Evolutionary conservation across 345 rosid genomes (phyloP).

Genomic region (Pistacia integerrima): DNA sequence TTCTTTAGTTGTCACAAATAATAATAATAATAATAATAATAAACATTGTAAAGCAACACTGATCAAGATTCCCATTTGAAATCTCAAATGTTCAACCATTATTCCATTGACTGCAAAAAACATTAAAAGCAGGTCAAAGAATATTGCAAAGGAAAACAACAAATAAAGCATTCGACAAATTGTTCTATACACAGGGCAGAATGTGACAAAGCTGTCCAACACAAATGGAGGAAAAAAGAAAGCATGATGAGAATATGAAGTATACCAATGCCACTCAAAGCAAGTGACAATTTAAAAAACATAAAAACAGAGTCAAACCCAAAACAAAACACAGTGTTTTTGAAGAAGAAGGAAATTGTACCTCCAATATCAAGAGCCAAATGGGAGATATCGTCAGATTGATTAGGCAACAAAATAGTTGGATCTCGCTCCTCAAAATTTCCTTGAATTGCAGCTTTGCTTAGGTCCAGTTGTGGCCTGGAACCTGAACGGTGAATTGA

Average conservation of each 20-base stretch:
- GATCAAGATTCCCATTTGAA: not conserved
- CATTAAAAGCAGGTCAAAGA: not conserved
- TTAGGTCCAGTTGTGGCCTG: constrained; percentile 92
- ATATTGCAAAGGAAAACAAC: not conserved
- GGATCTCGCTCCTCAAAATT: constrained; percentile 92
- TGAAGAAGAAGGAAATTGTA: constrained; percentile 20
- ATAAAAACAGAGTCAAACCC: not conserved
- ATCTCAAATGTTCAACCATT: not conserved
- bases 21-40: not conserved
- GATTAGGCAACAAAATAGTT: constrained; percentile 93
- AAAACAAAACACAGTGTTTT: not conserved
- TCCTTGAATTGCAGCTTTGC: constrained; percentile 97
- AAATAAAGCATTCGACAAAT: too few species aligned
- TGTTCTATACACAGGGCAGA: too few species aligned
- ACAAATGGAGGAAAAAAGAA: not conserved
- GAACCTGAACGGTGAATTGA: constrained; percentile 92
- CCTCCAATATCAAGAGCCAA: constrained; percentile 99
- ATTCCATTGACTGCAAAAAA: not conserved
- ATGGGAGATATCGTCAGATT: constrained; percentile 96
- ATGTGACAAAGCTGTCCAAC: too few species aligned
- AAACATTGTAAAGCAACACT: not conserved
- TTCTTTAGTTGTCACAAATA: too few species aligned
- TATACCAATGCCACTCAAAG: not conserved
- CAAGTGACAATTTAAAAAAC: too few species aligned
- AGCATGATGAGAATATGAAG: constrained; percentile 6